Percentiles rank a stretch among this genome's conserved stretches.
Conservation (phyloP, 257 asterid species). For the Asclepias syriaca region DNA sequence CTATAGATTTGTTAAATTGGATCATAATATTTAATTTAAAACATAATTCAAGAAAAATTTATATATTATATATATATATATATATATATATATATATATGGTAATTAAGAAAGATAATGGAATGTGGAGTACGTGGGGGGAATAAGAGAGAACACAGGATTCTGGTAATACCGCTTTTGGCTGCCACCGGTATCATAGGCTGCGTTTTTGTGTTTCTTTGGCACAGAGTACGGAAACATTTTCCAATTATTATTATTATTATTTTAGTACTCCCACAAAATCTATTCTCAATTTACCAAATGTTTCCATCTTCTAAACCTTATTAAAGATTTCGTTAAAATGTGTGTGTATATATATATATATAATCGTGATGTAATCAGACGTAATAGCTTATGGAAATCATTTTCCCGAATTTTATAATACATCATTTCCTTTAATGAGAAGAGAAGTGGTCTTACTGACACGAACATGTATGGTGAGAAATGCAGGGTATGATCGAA, state of each 20-base stretch:
- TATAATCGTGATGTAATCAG: neutral
- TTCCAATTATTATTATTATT: neutral
- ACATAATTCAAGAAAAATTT: too few species aligned
- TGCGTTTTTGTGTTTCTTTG: neutral
- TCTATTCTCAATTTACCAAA: neutral
- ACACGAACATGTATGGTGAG: slow-evolving; percentile 1
- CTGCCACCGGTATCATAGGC: neutral
- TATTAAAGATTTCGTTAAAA: too few species aligned
- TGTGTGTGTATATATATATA: too few species aligned
- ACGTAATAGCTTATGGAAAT: neutral
- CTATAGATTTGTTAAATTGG: too few species aligned
- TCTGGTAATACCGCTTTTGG: neutral
- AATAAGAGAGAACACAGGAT: slow-evolving; percentile 3
- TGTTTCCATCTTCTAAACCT: neutral
- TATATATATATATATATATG: too few species aligned
- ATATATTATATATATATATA: too few species aligned
- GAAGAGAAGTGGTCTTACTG: neutral
- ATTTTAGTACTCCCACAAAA: neutral
- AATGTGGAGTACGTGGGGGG: neutral
- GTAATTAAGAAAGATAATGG: neutral
- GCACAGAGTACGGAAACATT: neutral
- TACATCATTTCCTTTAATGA: too few species aligned
- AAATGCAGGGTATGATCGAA: neutral
- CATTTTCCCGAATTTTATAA: too few species aligned
- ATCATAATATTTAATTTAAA: too few species aligned